Base-by-base conservation (phyloP, 805 yeast species). In the Candida hungchunana region DNA sequence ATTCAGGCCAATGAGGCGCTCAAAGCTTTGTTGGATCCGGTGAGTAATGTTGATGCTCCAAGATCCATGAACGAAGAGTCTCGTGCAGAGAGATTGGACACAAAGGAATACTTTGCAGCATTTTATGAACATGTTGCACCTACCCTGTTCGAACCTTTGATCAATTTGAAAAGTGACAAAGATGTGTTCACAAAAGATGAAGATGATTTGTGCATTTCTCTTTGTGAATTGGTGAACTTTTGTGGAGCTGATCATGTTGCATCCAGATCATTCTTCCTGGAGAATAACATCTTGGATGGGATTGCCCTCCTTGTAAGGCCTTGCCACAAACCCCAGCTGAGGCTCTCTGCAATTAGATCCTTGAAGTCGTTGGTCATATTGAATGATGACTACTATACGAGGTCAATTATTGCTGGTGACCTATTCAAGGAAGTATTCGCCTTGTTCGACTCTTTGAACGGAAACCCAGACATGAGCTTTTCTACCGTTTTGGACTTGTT, bases 1-100 rank as follows among this genome's bases (percentile, higher is more conserved):
- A 75, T 83, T 6, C 96, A 88, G 56, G 82, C 89, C 0, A 78
- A 75, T 44, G 96, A 88, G 59, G 95, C 96, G 1, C 59, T 89
- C 32, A 79, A 79, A 53, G 77, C 79, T 2, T 59, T 89, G 22
- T 64, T 89, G 11, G 89, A 83, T 51, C 79, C 56, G 8, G 33
- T 40, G 4, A 39, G 32, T n/a, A 45, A 42, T 18, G 28, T 44
- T n/a, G 42, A 36, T 17, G 29, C 48, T 2, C 42, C 53, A 26
- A 38, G 42, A 23, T 36, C 44, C 24, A 31, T 41, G 4, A 46
- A 43, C 17, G 57, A 50, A 8, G 60, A 57, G n/a, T 38, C 43
- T 8, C 29, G 48, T 6, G 29, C 34, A 16, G 46, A 42, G 15
- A 37, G 36, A 35, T 50, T 66, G 23, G 63, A 64, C 42, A 65